These are phyloP conservation scores for Aplosporella prunicola DNA, from an alignment of 2,329 filamentous ascomycete genomes.

Conservation along the genomic window DNA sequence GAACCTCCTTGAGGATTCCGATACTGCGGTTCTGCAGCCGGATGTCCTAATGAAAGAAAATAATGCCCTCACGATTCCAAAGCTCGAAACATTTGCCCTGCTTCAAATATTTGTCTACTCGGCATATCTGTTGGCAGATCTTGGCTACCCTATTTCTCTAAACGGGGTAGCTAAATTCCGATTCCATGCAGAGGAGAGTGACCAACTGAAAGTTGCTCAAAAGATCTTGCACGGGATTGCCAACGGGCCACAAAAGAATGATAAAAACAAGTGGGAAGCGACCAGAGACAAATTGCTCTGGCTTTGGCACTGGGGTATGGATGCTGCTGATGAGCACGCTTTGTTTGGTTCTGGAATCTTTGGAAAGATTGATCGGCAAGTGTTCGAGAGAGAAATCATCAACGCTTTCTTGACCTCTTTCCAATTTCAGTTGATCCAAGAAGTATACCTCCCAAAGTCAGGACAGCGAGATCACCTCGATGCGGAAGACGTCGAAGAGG, in stretches of 20 bases:
- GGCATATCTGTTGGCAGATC: conserved; percentile 33
- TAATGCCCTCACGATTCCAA: conserved; percentile 58
- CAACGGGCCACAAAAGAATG: conserved; percentile 48
- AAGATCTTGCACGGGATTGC: conserved; percentile 49
- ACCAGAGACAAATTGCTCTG: conserved; percentile 59
- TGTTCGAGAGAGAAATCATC: conserved; percentile 62
- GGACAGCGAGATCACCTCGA: conserved; percentile 42
- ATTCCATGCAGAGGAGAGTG: conserved; percentile 52
- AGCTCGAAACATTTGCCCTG: conserved; percentile 45
- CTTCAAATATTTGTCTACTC: conserved; percentile 52
- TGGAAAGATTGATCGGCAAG: conserved; percentile 49
- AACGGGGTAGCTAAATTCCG: conserved; percentile 47
- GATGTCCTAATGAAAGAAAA: conserved; percentile 45
- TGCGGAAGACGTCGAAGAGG: conserved; percentile 45
- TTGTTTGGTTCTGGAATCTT: conserved; percentile 40
- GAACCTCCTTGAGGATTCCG: conserved; percentile 22
- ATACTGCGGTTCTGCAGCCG: conserved; percentile 28
- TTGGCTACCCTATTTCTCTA: conserved; percentile 34
- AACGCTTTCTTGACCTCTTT: conserved; percentile 43
- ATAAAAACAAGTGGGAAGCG: conserved; percentile 50
- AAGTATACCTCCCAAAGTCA: conserved; percentile 50
- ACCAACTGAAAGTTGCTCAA: conserved; percentile 52
- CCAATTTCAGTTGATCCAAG: conserved; percentile 46
- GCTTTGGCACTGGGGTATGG: conserved; percentile 62
- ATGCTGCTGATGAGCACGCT: conserved; percentile 29